Base-by-base conservation (phyloP, 2,329 filamentous ascomycete species). In the Amylocarpus encephaloides region DNA sequence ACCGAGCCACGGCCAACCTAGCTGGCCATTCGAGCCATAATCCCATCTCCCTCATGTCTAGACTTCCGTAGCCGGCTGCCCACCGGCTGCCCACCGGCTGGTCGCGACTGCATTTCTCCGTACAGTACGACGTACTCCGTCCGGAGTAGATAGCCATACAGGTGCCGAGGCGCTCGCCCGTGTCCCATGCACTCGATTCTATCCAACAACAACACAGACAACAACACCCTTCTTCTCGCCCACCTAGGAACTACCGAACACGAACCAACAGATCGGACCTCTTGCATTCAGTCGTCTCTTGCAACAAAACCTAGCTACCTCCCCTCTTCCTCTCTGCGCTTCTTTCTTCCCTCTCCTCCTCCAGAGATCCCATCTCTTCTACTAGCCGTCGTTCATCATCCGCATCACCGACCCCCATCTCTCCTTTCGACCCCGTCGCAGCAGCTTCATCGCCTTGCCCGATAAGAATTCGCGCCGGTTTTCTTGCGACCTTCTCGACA, bases 331-430 rank as follows among this genome's bases (percentile, higher is more conserved):
- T 53, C 51, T 22, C 50, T 41, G n/a, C n/a, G n/a, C n/a, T 46
- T 54, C 51, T 46, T 48, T 39, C 40, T 51, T 46, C 46, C 56
- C 48, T 46, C 32, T 36, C 26, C 16, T 35, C 30, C 12, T 19
- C 15, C 15, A 62, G 56, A 60, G 58, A 57, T 53, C 19, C 43
- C 41, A 44, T 59, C 57, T 59, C 52, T 59, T 49, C 56, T 55
- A 50, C 38, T 45, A 46, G 15, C 44, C 45, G 52, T 33, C 47
- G 53, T 41, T 29, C 49, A 44, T 46, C 49, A 36, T 35, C 51
- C 45, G 47, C 49, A 38, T 53, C 36, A 49, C 15, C 43, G 52
- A 49, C 48, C 46, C 51, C 52, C 55, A 48, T 53, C 51, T 47
- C 48, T 55, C 39, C 43, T 51, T 53, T 57, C 53, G 43, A 46